Evolutionary conservation across 2,329 filamentous ascomycete genomes (phyloP).

Genomic region (Penicillium fuscoglaucum): DNA sequence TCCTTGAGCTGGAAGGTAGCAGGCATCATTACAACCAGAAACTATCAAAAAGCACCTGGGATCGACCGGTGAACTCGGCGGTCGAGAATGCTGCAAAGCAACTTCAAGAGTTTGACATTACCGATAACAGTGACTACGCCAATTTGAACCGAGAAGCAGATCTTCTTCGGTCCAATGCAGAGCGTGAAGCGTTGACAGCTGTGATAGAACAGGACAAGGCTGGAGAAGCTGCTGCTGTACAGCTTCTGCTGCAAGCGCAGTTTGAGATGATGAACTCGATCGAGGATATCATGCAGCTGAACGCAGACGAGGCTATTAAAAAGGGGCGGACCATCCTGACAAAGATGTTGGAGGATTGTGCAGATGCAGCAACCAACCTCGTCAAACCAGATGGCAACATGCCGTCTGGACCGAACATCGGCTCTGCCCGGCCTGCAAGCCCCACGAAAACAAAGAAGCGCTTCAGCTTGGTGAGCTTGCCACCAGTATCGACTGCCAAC

Average conservation of each 20-base stretch:
- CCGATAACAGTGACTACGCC: conserved; percentile 67
- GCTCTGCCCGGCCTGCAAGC: conserved; percentile 68
- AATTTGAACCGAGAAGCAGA: conserved; percentile 80
- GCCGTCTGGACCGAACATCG: conserved; percentile 58
- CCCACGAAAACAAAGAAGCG: conserved; percentile 70
- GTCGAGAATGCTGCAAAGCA: conserved; percentile 81
- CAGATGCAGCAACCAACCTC: conserved; percentile 72
- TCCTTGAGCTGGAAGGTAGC: conserved; percentile 85
- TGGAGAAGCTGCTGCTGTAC: conserved; percentile 74
- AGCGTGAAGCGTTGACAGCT: conserved; percentile 73
- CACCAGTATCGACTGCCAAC: conserved; percentile 29
- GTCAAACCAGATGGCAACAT: conserved; percentile 83
- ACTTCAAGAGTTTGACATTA: conserved; percentile 67
- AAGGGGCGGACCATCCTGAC: conserved; percentile 76
- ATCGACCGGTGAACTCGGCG: conserved; percentile 81
- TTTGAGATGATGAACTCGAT: conserved; percentile 88
- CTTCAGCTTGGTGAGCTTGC: conserved; percentile 41
- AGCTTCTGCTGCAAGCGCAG: conserved; percentile 82
- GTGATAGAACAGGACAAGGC: conserved; percentile 81
- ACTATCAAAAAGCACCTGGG: conserved; percentile 79
- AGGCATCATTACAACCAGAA: conserved; percentile 87
- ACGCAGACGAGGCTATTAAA: conserved; percentile 76
- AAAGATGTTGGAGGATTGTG: conserved; percentile 75
- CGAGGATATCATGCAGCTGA: conserved; percentile 77
- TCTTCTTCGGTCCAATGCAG: conserved; percentile 77